phyloP scores from a whole-genome alignment of 768 basidiomycete species.

The Tulasnella calospora region DNA sequence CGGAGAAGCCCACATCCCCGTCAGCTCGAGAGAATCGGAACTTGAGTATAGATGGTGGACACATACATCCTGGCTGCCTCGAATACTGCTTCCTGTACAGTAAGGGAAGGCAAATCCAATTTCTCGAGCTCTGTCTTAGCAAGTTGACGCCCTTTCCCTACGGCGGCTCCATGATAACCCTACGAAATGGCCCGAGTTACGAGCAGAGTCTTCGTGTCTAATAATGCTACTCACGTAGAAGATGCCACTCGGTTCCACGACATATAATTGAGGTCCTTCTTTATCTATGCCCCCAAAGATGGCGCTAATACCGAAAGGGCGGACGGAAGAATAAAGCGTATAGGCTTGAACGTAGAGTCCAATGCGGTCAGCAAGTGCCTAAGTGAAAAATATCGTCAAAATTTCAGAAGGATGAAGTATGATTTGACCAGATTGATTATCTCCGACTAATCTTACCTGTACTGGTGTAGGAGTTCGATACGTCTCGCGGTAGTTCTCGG shows the following conservation, averaged over 20 bases:
- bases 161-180: conserved; percentile 96
- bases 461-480: conserved; percentile 72
- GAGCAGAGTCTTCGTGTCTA: not conserved
- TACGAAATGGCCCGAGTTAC: conserved; percentile 34
- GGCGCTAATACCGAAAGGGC: conserved; percentile 93
- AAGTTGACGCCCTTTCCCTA: conserved; percentile 95
- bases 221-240: conserved; percentile 60
- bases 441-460: conserved; percentile 50
- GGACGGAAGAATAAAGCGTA: conserved; percentile 95
- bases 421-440: not conserved
- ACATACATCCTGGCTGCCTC: conserved; percentile 94
- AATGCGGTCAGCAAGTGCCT: conserved; percentile 70
- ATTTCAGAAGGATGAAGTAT: not conserved
- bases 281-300: conserved; percentile 88
- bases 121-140: conserved; percentile 99
- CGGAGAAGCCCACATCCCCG: not conserved
- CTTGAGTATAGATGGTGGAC: not conserved
- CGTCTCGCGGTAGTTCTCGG: conserved; percentile 60
- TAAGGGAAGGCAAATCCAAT: conserved; percentile 75
- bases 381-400: conserved; percentile 33
- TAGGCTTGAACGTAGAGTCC: conserved; percentile 90
- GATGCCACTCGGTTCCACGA: conserved; percentile 92
- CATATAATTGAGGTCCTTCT: conserved; percentile 76
- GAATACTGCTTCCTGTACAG: conserved; percentile 76
- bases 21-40: not conserved